Percentiles rank a stretch among this genome's conserved stretches.
Evolutionary conservation across 2,329 filamentous ascomycete genomes (phyloP).

Genomic region (Ceratocystiopsis brevicomis): DNA sequence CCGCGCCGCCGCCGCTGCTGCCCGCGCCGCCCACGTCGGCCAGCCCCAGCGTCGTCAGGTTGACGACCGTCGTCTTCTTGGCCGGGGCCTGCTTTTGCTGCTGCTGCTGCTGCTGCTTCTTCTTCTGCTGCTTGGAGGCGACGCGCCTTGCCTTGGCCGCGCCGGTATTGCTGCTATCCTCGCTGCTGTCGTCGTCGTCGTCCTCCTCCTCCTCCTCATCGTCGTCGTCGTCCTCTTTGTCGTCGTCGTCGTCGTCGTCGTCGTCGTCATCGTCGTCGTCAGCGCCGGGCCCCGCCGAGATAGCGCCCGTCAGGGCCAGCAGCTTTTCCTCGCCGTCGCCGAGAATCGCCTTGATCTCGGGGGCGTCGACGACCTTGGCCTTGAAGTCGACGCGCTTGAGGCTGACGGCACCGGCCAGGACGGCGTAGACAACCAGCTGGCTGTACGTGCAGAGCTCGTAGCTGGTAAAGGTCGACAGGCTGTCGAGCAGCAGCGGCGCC

Average conservation of each 20-base stretch:
- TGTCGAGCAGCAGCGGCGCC: conserved; percentile 86
- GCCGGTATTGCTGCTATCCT: conserved; percentile 17
- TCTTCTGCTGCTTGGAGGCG: neutral
- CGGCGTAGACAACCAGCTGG: conserved; percentile 82
- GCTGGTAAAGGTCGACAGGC: conserved; percentile 92
- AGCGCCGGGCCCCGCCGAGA: conserved; percentile 64
- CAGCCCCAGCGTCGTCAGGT: conserved; percentile 66
- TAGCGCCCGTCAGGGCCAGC: conserved; percentile 57
- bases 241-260: too few species aligned
- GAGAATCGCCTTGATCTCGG: conserved; percentile 93
- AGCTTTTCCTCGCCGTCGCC: conserved; percentile 79
- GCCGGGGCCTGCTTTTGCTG: conserved; percentile 3
- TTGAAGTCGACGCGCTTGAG: conserved; percentile 98
- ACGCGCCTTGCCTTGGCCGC: neutral
- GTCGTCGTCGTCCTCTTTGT: too few species aligned
- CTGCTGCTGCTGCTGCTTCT: neutral
- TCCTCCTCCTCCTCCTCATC: too few species aligned
- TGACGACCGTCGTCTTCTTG: conserved; percentile 48
- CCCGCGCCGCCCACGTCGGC: conserved; percentile 22
- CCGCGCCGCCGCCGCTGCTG: too few species aligned
- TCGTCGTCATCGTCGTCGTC: conserved; percentile 47
- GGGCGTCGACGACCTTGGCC: conserved; percentile 93
- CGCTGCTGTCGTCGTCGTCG: conserved; percentile 17
- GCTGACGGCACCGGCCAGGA: conserved; percentile 82
- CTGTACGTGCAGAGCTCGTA: conserved; percentile 98